Conservation (phyloP, 2,329 filamentous ascomycete genomes). For the Sclerotinia trifoliorum region DNA sequence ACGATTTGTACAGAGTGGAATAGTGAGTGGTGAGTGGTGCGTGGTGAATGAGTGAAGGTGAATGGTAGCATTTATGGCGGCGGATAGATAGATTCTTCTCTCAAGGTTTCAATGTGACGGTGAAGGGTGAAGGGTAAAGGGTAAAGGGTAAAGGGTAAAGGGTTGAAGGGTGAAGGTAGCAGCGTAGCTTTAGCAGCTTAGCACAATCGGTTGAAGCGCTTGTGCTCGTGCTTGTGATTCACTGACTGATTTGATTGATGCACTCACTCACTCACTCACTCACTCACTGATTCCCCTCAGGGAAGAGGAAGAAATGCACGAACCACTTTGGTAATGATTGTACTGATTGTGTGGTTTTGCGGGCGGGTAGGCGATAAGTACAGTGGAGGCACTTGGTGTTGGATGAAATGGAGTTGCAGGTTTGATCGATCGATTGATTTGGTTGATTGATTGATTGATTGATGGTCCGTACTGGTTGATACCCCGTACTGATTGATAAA, state of each 20-base stretch:
- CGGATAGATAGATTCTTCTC: constrained; percentile 18
- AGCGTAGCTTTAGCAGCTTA: constrained; percentile 21
- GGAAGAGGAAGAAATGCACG: constrained; percentile 4
- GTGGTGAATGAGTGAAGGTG: constrained; percentile 35
- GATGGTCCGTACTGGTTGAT: too few relatives aligned
- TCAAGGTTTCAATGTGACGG: constrained; percentile 22
- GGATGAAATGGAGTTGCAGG: neutral
- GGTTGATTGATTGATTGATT: too few relatives aligned
- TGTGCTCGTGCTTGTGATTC: neutral
- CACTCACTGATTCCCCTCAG: neutral
- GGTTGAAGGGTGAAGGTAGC: constrained; percentile 1
- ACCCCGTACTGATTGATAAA: neutral
- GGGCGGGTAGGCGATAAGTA: constrained; percentile 14
- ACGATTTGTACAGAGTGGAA: constrained; percentile 3
- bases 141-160: constrained; percentile 7
- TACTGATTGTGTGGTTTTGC: neutral
- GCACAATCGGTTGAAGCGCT: constrained; percentile 32
- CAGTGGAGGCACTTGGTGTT: neutral
- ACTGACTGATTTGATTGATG: too few relatives aligned
- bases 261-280: too few relatives aligned
- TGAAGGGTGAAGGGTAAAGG: constrained; percentile 12
- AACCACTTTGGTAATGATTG: constrained; percentile 13
- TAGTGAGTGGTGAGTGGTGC: neutral
- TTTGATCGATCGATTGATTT: too few relatives aligned
- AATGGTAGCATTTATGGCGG: constrained; percentile 23